Evolutionary conservation across 2,329 filamentous ascomycete genomes (phyloP).

Genomic region (Calonectria multiphialidica): DNA sequence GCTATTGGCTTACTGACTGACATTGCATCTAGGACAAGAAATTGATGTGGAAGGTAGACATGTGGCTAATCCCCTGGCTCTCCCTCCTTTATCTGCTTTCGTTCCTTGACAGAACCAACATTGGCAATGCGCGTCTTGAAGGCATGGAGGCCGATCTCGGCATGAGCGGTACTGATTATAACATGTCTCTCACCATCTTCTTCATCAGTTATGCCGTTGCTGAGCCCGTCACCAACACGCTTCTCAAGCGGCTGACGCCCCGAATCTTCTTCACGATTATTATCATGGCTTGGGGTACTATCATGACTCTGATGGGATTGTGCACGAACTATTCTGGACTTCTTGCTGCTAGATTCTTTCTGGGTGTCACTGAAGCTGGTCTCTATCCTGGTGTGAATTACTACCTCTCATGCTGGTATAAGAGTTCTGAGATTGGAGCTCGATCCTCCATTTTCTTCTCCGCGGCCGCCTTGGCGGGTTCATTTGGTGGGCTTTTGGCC

Average conservation of each 20-base stretch:
- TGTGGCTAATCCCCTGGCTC: constrained; percentile 69
- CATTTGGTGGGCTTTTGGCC: constrained; percentile 78
- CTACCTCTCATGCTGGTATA: constrained; percentile 86
- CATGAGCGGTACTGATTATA: constrained; percentile 64
- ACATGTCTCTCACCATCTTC: constrained; percentile 70
- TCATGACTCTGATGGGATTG: constrained; percentile 63
- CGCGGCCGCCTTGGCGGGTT: constrained; percentile 80
- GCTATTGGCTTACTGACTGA: not conserved
- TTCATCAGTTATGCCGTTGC: constrained; percentile 78
- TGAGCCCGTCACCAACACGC: constrained; percentile 73
- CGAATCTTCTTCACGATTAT: constrained; percentile 73
- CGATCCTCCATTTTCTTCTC: constrained; percentile 82
- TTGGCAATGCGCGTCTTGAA: constrained; percentile 62
- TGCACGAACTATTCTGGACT: constrained; percentile 59
- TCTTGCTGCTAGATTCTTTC: constrained; percentile 63
- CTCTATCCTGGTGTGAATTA: constrained; percentile 74
- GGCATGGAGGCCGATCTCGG: constrained; percentile 33
- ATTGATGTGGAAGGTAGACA: constrained; percentile 68
- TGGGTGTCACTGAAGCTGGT: constrained; percentile 76
- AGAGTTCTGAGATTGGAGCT: constrained; percentile 79
- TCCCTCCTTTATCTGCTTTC: constrained; percentile 68
- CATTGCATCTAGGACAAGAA: constrained; percentile 53
- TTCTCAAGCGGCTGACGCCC: constrained; percentile 74
- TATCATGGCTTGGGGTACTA: constrained; percentile 67
- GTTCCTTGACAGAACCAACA: constrained; percentile 55